Conservation (phyloP, 371 early-diverging fungal species). For the Lichtheimia ramosa region DNA sequence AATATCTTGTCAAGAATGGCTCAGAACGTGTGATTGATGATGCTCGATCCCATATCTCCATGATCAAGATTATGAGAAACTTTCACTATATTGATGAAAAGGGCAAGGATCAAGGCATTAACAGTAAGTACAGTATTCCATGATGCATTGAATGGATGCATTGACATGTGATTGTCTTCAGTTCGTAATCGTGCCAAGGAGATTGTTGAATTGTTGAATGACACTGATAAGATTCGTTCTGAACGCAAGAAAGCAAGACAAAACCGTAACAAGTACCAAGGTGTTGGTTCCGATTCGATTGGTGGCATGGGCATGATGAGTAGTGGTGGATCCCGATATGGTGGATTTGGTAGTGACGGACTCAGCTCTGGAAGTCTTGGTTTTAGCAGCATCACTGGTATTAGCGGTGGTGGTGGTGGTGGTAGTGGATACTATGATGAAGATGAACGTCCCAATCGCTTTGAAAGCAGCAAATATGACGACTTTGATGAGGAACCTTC, state of each 20-base stretch:
- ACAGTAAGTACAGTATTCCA: slow-evolving; percentile 57
- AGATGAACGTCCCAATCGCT: slow-evolving; percentile 24
- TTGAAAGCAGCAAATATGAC: slow-evolving; percentile 21
- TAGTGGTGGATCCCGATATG: slow-evolving; percentile 17
- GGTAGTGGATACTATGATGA: slow-evolving; percentile 32
- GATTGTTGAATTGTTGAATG: slow-evolving; percentile 77
- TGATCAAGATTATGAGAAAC: slow-evolving; percentile 80
- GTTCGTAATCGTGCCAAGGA: slow-evolving; percentile 92
- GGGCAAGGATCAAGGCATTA: slow-evolving; percentile 96
- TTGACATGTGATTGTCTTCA: slow-evolving; percentile 20
- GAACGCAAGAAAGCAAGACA: slow-evolving; percentile 89
- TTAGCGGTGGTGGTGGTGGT: slow-evolving; percentile 22
- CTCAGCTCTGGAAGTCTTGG: slow-evolving; percentile 25
- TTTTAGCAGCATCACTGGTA: slow-evolving; percentile 21
- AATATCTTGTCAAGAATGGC: slow-evolving; percentile 94
- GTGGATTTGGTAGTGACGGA: slow-evolving; percentile 52
- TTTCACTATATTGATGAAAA: slow-evolving; percentile 88
- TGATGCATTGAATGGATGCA: background rate
- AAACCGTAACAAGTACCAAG: slow-evolving; percentile 86
- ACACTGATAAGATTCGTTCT: slow-evolving; percentile 71
- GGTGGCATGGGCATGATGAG: slow-evolving; percentile 33
- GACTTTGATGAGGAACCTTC: slow-evolving; percentile 21
- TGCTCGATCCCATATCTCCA: slow-evolving; percentile 80
- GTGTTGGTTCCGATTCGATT: slow-evolving; percentile 62
- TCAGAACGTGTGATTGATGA: slow-evolving; percentile 90